Evolutionary conservation across 306 rosid species (phyloP), one percentile per base, ranked within the genome.

Genomic region (Cajanus cajan): DNA sequence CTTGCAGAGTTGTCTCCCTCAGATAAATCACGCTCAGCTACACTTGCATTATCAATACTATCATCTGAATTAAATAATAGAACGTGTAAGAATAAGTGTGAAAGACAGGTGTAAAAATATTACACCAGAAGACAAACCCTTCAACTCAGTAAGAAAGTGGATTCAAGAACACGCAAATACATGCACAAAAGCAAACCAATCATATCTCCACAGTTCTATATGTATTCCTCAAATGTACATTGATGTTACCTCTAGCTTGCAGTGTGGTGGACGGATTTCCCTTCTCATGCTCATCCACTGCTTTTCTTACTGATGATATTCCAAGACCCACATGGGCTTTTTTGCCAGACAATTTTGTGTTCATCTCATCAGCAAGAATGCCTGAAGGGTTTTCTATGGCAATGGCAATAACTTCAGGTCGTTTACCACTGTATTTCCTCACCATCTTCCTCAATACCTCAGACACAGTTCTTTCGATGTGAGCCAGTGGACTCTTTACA

Each of bases 401-500:
- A 61, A 61, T 61, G 68, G 68, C 43, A 61, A 61, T 61, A 61
- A 61, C 43, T 61, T 61, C 68, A 14, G 68, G 68, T 12, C 68
- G 12, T 61, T 61, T 61, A 61, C 68, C 68, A 31, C 68, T 61
- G 40, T 61, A 31, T 40, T 61, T 61, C 43, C 68, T 31, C 68
- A 61, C 68, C 68, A 61, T 61, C 68, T 61, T 61, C 39, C 68
- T 61, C 68, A 61, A 61, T 31, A 61, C 41, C 68, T 61, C 68
- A 15, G 68, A 61, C 22, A 61, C 68, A 15, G 19, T 61, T 61
- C 68, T 61, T 15, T 61, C 68, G 8, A 61, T 15, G 13, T 61
- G 68, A 61, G 68, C 43, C 68, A 61, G 13, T 31, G 68, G 68
- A 15, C 68, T 61, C 5, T 61, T 61, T 61, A 61, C 68, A 31